Percentiles rank a stretch among this genome's conserved stretches.
Conservation (phyloP, 257 asterid genomes). For the Cordia subcordata region DNA sequence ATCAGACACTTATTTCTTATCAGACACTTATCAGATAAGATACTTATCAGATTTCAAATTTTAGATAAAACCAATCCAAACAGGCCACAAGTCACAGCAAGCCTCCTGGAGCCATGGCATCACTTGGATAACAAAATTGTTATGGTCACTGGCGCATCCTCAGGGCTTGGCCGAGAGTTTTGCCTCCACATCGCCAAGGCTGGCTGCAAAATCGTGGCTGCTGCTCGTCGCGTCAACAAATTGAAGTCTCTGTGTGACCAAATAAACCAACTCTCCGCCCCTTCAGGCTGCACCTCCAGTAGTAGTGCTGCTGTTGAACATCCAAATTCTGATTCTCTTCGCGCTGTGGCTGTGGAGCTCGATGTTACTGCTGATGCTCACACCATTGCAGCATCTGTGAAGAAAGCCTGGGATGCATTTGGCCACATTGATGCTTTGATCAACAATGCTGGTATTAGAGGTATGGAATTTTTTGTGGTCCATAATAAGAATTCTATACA, state of each 20-base stretch:
- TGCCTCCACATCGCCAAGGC: conserved; percentile 59
- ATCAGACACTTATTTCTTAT: no score
- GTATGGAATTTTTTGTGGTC: no score
- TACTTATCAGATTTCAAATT: no score
- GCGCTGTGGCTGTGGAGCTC: conserved; percentile 62
- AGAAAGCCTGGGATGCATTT: conserved; percentile 58
- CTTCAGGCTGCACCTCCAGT: no score
- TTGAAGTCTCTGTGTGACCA: conserved; percentile 50
- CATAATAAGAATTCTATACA: no score
- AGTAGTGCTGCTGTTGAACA: no score
- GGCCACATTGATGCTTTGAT: conserved; percentile 56
- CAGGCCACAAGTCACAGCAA: no score
- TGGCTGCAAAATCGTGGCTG: conserved; percentile 68
- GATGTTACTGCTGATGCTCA: conserved; percentile 37
- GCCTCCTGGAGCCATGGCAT: conserved; percentile 39
- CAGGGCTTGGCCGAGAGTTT: conserved; percentile 68
- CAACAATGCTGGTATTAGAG: conserved; percentile 71
- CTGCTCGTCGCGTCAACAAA: conserved; percentile 59
- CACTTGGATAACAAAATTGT: conserved; percentile 50
- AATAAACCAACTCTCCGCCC: conserved; percentile 26
- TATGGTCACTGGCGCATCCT: conserved; percentile 80
- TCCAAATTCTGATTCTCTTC: conserved; percentile 3
- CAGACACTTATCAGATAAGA: no score
- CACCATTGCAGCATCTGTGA: conserved; percentile 35
- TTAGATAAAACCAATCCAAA: no score